These are phyloP conservation scores for Tulasnella sp. DNA, from an alignment of 768 basidiomycete genomes.

Conservation along the genomic window DNA sequence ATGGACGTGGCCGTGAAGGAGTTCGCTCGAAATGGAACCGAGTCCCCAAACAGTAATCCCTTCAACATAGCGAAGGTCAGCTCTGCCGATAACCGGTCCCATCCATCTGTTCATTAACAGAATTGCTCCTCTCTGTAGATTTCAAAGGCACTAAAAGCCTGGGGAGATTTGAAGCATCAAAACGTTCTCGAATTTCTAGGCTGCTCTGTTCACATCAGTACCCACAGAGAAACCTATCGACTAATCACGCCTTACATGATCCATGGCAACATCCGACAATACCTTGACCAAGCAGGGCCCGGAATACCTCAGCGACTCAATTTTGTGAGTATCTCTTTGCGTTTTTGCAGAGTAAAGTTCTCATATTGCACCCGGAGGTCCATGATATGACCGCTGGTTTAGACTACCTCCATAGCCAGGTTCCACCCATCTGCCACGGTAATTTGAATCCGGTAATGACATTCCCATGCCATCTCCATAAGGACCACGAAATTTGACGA, in stretches of 20 bases:
- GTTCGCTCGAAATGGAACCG: no score
- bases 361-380: neutral
- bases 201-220: neutral
- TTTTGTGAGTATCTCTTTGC: neutral
- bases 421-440: neutral
- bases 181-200: neutral
- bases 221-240: neutral
- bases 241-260: neutral
- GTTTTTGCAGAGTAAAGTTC: neutral
- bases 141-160: neutral
- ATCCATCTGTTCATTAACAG: no score
- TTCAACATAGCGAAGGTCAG: no score
- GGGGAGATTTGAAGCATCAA: neutral
- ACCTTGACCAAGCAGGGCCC: neutral
- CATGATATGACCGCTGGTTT: neutral
- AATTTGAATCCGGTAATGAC: neutral
- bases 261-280: neutral
- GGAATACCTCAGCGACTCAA: neutral
- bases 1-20: no score
- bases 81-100: no score
- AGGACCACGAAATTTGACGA: no score
- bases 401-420: neutral
- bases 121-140: neutral
- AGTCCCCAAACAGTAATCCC: no score
- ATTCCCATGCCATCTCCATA: no score